Percentiles rank a stretch among this genome's conserved stretches.
These are phyloP conservation scores for Ceratopteris richardii DNA, from an alignment of 75 land plant genomes.

Conservation along the genomic window DNA sequence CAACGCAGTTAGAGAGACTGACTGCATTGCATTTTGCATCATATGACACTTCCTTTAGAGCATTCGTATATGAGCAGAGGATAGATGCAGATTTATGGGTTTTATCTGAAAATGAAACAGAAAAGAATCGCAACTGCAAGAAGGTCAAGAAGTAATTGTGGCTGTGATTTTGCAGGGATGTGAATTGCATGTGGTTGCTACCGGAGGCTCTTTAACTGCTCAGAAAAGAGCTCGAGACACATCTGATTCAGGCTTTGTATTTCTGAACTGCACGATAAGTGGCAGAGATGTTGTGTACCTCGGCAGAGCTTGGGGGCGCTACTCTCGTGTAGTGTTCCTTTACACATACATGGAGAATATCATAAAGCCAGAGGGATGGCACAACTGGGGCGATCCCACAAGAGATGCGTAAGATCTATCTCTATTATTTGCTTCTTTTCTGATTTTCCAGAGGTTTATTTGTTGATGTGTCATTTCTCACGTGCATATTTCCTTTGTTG, in stretches of 20 bases:
- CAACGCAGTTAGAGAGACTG: too few species aligned
- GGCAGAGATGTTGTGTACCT: slow-evolving; percentile 45
- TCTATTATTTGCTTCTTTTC: too few species aligned
- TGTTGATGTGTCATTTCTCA: too few species aligned
- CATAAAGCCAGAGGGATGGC: slow-evolving; percentile 58
- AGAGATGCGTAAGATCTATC: slow-evolving; percentile 49
- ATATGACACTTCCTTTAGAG: too few species aligned
- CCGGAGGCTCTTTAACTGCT: slow-evolving; percentile 68
- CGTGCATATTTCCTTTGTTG: too few species aligned
- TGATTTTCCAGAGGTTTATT: too few species aligned
- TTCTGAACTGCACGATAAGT: slow-evolving; percentile 50
- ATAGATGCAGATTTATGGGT: too few species aligned
- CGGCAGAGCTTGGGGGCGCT: slow-evolving; percentile 87
- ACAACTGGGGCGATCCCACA: slow-evolving; percentile 54
- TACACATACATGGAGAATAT: slow-evolving; percentile 47
- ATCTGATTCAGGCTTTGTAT: slow-evolving; percentile 65
- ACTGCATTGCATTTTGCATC: too few species aligned
- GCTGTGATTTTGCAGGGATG: slow-evolving; percentile 37
- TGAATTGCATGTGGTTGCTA: slow-evolving; percentile 38
- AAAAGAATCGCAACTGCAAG: too few species aligned
- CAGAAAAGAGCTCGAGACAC: slow-evolving; percentile 37
- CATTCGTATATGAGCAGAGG: too few species aligned
- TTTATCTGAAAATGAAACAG: too few species aligned
- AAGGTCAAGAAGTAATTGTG: background rate
- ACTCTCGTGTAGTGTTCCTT: slow-evolving; percentile 51